Base-by-base conservation (phyloP, 1,139 yeast genomes). In the Magnusiomyces fungicola region DNA sequence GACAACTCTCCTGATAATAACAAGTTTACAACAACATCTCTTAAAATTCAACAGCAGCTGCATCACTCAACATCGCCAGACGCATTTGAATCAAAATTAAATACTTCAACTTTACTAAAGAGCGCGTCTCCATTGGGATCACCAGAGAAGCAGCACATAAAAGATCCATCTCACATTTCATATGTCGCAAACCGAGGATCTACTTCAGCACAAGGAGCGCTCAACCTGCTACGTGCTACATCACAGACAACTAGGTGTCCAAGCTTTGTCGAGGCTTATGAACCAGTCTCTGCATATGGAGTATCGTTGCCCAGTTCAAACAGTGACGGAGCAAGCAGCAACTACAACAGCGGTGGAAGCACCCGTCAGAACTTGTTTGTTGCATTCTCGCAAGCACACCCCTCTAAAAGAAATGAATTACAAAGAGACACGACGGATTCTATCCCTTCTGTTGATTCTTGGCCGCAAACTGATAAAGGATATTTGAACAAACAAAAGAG, bases 171-270 rank as follows among this genome's bases (percentile, higher is more conserved):
- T 9, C 43, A 39, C 18, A 39, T 27, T 24, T 39, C 43, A 12
- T 39, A 25, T 25, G 32, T 39, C n/a, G 43, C 43, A 12, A 39
- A 39, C 32, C 43, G 43, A 5, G 43, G 43, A 18, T 39, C 43
- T 7, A 32, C 43, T 16, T 18, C n/a, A n/a, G n/a, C 38, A 16
- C 22, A 18, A 5, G 19, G 14, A 6, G 23, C 38, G 23, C n/a
- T 23, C 5, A 23, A 34, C 23, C 19, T 34, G 38, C 12, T 34
- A 5, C 38, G 38, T 18, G 14, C 7, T 16, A 6, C 38, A 3
- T 21, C 23, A 34, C 5, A 34, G 23, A 16, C 6, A 9, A 9
- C 16, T 9, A 5, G 23, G 6, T 12, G 14, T 7, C 38, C 5
- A 5, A 34, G 38, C 19, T 34, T 34, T 34, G 38, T 19, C 5